Conservation (phyloP, 306 rosid genomes). For the Carpinus fangiana region DNA sequence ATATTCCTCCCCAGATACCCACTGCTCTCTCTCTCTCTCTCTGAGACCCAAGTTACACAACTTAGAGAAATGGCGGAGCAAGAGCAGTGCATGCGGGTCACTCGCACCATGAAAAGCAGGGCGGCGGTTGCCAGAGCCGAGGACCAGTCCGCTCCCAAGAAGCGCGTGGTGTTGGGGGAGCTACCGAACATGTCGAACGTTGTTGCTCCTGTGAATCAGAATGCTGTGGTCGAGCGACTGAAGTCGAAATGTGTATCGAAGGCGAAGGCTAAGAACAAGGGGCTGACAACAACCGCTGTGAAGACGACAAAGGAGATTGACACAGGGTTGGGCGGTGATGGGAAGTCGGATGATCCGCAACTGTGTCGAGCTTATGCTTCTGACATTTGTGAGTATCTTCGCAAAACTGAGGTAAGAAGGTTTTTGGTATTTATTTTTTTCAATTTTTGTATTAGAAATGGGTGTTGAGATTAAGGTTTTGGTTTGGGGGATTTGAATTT, state of each 20-base stretch:
- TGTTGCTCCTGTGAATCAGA: slow-evolving; percentile 3
- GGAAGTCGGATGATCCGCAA: slow-evolving; percentile 49
- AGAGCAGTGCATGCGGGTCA: slow-evolving; percentile 29
- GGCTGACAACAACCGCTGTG: not conserved
- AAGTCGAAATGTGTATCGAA: slow-evolving; percentile 24
- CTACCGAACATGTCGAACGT: slow-evolving; percentile 42
- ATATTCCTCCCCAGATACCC: not conserved
- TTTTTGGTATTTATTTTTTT: not conserved
- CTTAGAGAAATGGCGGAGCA: slow-evolving; percentile 29
- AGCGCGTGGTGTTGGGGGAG: slow-evolving; percentile 75
- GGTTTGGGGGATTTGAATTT: not conserved
- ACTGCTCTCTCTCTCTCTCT: not conserved
- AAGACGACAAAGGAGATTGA: not conserved
- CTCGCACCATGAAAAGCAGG: slow-evolving; percentile 63
- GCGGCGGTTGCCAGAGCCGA: slow-evolving; percentile 50
- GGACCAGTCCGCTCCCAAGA: slow-evolving; percentile 35
- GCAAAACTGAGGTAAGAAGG: slow-evolving; percentile 59
- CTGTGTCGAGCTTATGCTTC: slow-evolving; percentile 58
- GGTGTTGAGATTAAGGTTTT: not conserved
- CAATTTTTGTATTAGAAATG: not conserved
- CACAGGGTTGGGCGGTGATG: not conserved
- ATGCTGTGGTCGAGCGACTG: slow-evolving; percentile 1
- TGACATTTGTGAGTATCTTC: slow-evolving; percentile 73
- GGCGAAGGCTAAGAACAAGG: slow-evolving; percentile 15
- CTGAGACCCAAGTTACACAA: not conserved